Base-by-base conservation (phyloP, 805 yeast genomes). In the Wickerhamomyces mucosus region DNA sequence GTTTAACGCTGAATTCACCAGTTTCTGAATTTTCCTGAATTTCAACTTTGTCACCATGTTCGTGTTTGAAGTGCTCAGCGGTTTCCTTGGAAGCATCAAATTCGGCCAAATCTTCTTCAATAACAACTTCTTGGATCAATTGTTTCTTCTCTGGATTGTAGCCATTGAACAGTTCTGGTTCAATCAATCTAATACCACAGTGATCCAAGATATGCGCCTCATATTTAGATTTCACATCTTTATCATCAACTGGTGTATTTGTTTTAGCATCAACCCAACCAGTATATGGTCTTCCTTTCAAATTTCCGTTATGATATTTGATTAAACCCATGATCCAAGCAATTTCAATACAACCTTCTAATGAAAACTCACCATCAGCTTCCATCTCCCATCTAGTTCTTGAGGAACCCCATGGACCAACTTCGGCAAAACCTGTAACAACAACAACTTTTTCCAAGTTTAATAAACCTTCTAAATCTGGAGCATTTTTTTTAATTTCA, bases 381-480 rank as follows among this genome's bases (percentile, higher is more conserved):
- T 92, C 98, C 95, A 92, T 92, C 63, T 92, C 97, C 98, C 98
- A 92, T 71, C 98, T 77, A 35, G 98, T 92, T 72, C 97, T 82
- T 23, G 98, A 65, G 58, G 88, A 86, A 74, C 98, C 98, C 95
- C 96, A 94, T 52, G 98, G 98, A 55, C 96, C 94, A 47, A 92
- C 97, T 65, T 92, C 99, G 42, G 96, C 69, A 67, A 89, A 92
- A 63, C 99, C 99, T 28, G 98, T 89, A 38, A 92, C 89, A 42
- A 92, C 99, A 45, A 89, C 72, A 37, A 86, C 92, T 45, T 75
- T 75, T 56, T 88, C 96, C 54, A 89, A 76, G 56, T 92, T 96
- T 46, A 92, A 67, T 70, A 92, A 67, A 38, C 95, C 96, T 58
- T 82, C 88, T 50, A 92, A 69, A 35, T 83, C 78, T 35, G 84